phyloP scores from a whole-genome alignment of 2,329 filamentous ascomycete genomes.

The Balansia obtecta region DNA sequence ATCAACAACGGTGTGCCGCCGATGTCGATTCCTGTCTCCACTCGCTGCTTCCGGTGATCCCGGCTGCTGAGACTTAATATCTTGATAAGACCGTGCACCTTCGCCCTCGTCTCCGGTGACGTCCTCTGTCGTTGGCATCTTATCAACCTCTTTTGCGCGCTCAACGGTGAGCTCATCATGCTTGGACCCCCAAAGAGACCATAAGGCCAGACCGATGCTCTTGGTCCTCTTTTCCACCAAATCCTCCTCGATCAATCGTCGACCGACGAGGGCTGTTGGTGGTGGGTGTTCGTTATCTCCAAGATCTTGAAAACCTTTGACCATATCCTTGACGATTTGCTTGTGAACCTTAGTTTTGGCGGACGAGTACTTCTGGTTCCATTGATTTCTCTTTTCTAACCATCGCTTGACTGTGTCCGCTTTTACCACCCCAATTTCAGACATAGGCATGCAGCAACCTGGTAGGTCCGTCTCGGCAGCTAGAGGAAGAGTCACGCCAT shows the following conservation, averaged over 20 bases:
- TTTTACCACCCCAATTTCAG: conserved; percentile 69
- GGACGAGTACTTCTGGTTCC: conserved; percentile 60
- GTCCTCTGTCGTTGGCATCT: conserved; percentile 17
- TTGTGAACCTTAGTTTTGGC: conserved; percentile 62
- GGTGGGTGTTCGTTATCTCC: conserved; percentile 65
- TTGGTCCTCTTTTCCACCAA: conserved; percentile 38
- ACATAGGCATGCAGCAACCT: conserved; percentile 47
- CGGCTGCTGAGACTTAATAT: conserved; percentile 27
- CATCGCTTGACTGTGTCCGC: conserved; percentile 70
- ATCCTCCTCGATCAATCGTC: conserved; percentile 39
- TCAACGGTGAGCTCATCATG: conserved; percentile 68
- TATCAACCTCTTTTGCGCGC: conserved; percentile 40
- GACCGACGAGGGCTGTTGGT: conserved; percentile 67
- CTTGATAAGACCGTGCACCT: conserved; percentile 28
- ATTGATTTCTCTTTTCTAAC: conserved; percentile 60
- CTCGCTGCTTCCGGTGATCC: conserved; percentile 11
- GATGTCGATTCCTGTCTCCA: conserved; percentile 27
- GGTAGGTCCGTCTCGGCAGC: conserved; percentile 50
- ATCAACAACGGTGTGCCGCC: conserved; percentile 35
- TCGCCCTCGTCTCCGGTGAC: conserved; percentile 29
- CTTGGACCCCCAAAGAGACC: conserved; percentile 80
- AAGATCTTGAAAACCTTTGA: conserved; percentile 58
- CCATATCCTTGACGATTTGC: conserved; percentile 59
- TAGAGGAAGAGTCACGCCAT: conserved; percentile 62
- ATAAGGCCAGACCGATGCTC: conserved; percentile 68